These are phyloP conservation scores for Dactylella cylindrospora DNA, from an alignment of 2,329 filamentous ascomycete species.

Conservation along the genomic window DNA sequence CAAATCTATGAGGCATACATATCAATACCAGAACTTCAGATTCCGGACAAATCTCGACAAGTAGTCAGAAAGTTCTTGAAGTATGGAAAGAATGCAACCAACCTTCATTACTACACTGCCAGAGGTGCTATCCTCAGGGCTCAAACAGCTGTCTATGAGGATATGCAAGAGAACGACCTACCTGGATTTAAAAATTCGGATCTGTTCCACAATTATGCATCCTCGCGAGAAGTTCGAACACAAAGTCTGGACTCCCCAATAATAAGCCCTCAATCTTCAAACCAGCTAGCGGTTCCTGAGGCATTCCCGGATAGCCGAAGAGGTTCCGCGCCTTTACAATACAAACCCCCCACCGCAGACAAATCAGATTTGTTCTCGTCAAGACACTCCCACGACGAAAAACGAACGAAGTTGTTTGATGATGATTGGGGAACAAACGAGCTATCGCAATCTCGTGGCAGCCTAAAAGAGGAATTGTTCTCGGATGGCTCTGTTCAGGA, in stretches of 20 bases:
- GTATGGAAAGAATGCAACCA: slow-evolving; percentile 72
- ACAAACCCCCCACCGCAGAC: slow-evolving; percentile 15
- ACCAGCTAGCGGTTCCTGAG: slow-evolving; percentile 25
- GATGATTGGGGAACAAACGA: slow-evolving; percentile 37
- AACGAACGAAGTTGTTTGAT: slow-evolving; percentile 30
- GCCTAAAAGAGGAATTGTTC: slow-evolving; percentile 39
- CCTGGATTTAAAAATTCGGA: slow-evolving; percentile 88
- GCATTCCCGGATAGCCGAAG: slow-evolving; percentile 23
- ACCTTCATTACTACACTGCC: slow-evolving; percentile 79
- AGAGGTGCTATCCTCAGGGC: slow-evolving; percentile 76
- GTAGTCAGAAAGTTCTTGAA: slow-evolving; percentile 76
- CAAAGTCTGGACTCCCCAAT: slow-evolving; percentile 22
- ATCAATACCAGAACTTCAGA: slow-evolving; percentile 75
- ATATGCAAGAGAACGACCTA: slow-evolving; percentile 79
- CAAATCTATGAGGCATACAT: slow-evolving; percentile 92
- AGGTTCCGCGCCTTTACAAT: slow-evolving; percentile 17
- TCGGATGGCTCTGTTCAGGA: slow-evolving; percentile 35
- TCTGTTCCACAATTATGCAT: slow-evolving; percentile 92
- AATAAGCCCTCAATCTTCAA: slow-evolving; percentile 21
- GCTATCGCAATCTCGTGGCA: slow-evolving; percentile 37
- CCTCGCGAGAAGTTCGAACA: slow-evolving; percentile 68
- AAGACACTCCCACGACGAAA: slow-evolving; percentile 46
- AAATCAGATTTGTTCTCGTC: slow-evolving; percentile 36
- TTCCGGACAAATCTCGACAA: slow-evolving; percentile 68
- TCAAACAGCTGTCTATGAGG: slow-evolving; percentile 79